These are phyloP conservation scores for Tephrocybe sp. DNA, from an alignment of 768 basidiomycete genomes.

Conservation along the genomic window DNA sequence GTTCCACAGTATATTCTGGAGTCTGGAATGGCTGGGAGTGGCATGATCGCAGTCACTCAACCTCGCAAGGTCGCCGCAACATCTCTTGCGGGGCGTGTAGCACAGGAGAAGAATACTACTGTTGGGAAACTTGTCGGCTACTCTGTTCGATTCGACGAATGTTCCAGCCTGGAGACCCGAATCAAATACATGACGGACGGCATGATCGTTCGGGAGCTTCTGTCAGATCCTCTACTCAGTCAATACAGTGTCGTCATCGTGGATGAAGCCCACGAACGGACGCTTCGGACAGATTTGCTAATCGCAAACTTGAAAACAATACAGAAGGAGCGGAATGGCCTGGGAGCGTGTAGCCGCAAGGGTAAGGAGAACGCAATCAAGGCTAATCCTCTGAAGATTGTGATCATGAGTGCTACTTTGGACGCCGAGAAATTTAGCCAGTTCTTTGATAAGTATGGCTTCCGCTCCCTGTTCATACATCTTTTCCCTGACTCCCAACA, in stretches of 20 bases:
- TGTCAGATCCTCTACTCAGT: constrained; percentile 72
- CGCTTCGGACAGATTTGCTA: constrained; percentile 90
- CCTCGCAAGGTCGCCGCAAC: constrained; percentile 95
- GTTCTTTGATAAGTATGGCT: constrained; percentile 78
- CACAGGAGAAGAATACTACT: constrained; percentile 70
- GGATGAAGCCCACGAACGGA: constrained; percentile 97
- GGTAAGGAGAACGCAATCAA: constrained; percentile 34
- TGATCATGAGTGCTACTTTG: constrained; percentile 97
- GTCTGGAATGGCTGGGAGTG: constrained; percentile 64
- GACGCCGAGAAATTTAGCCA: constrained; percentile 92
- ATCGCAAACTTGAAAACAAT: constrained; percentile 88
- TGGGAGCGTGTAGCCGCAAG: constrained; percentile 39
- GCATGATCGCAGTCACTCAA: constrained; percentile 90
- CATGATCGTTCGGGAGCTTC: constrained; percentile 92
- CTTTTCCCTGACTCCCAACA: constrained; percentile 4
- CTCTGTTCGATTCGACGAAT: constrained; percentile 93
- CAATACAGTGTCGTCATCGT: constrained; percentile 87
- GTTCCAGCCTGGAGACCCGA: constrained; percentile 63
- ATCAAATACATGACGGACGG: constrained; percentile 98
- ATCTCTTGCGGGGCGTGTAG: constrained; percentile 88
- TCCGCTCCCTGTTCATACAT: background rate
- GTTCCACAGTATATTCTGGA: constrained; percentile 95
- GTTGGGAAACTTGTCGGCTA: constrained; percentile 88
- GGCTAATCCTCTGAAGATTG: constrained; percentile 76
- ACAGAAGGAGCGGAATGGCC: constrained; percentile 57